phyloP scores from a whole-genome alignment of 768 basidiomycete species.

The Scleroderma citrinum region DNA sequence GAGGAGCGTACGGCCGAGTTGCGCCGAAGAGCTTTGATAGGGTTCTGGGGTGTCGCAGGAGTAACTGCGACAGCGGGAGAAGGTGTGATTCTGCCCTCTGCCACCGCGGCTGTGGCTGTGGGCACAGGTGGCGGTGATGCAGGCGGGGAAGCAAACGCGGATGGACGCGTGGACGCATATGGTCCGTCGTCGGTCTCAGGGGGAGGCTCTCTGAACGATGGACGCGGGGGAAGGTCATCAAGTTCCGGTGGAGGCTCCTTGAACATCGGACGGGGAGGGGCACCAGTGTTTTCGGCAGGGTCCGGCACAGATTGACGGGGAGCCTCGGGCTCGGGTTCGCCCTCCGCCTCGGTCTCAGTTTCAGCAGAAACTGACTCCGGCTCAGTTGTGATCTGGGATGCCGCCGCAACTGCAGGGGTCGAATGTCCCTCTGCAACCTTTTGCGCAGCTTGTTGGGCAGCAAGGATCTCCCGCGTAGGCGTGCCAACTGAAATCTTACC shows the following conservation, averaged over 20 bases:
- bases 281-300: constrained; percentile 9
- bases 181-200: constrained; percentile 45
- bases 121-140: constrained; percentile 8
- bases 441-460: constrained; percentile 60
- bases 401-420: constrained; percentile 13
- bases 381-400: constrained; percentile 10
- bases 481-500: constrained; percentile 66
- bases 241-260: constrained; percentile 53
- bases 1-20: constrained; percentile 30
- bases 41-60: constrained; percentile 48
- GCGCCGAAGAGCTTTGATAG: constrained; percentile 36
- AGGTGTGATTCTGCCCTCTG: constrained; percentile 18
- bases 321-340: constrained; percentile 26
- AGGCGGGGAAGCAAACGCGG: constrained; percentile 36
- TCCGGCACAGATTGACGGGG: constrained; percentile 1
- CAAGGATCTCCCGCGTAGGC: constrained; percentile 65
- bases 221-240: constrained; percentile 31
- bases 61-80: constrained; percentile 35
- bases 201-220: constrained; percentile 58
- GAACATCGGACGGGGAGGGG: constrained; percentile 41
- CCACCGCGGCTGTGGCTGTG: constrained; percentile 5
- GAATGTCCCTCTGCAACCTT: constrained; percentile 36
- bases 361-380: constrained; percentile 8
- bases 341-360: constrained; percentile 3
- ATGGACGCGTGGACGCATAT: constrained; percentile 34